A percentile compares a stretch with the other conserved stretches of the same genome.
These are phyloP conservation scores for Peronospora tabacina DNA, from an alignment of 352 stramenopile species.

Conservation along the genomic window DNA sequence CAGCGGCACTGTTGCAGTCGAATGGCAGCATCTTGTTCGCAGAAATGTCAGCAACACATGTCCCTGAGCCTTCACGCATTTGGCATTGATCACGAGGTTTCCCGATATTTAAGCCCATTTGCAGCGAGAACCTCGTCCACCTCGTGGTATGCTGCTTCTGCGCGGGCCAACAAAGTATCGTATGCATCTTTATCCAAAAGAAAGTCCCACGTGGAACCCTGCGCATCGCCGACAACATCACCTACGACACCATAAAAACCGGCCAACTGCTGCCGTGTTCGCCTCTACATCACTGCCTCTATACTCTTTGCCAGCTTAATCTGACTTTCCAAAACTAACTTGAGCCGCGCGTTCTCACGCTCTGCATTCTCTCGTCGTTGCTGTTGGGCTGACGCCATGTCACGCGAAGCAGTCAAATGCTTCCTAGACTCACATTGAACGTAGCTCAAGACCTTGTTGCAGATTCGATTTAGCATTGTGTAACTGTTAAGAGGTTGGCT, in stretches of 20 bases:
- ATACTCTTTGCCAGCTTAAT: constrained; percentile 44
- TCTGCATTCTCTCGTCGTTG: constrained; percentile 32
- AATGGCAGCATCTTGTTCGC: constrained; percentile 46
- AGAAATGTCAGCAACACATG: constrained; percentile 38
- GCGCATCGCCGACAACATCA: constrained; percentile 7
- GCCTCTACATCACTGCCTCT: constrained; percentile 30
- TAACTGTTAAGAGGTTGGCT: too few relatives aligned
- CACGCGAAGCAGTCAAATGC: constrained; percentile 33
- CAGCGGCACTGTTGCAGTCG: constrained; percentile 29
- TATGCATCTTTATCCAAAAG: constrained; percentile 33
- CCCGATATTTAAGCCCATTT: constrained; percentile 32
- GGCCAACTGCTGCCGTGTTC: constrained; percentile 27
- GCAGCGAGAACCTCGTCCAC: constrained; percentile 32
- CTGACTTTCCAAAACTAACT: constrained; percentile 39
- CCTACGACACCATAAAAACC: constrained; percentile 25
- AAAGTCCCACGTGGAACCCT: constrained; percentile 25
- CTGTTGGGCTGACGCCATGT: constrained; percentile 29
- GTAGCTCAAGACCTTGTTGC: too few relatives aligned
- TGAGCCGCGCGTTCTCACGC: constrained; percentile 40
- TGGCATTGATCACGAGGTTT: constrained; percentile 30
- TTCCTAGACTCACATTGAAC: too few relatives aligned
- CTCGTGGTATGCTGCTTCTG: constrained; percentile 29
- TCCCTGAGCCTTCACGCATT: constrained; percentile 30
- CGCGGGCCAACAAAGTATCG: constrained; percentile 25
- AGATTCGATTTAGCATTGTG: too few relatives aligned